phyloP scores from a whole-genome alignment of 2,329 filamentous ascomycete species.

The Alternaria burnsii region DNA sequence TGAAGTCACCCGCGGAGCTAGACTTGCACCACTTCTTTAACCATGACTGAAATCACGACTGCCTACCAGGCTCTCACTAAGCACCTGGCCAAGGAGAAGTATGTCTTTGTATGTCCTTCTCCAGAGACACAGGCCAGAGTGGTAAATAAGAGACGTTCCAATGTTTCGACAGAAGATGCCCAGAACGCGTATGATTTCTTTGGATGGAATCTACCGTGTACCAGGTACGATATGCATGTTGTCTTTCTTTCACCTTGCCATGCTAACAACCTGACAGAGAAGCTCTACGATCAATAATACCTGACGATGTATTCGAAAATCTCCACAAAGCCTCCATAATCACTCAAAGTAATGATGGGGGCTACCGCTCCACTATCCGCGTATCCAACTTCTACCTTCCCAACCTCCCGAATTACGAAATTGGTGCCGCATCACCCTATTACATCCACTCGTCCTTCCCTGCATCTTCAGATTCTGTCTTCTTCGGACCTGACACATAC shows the following conservation, averaged over 20 bases:
- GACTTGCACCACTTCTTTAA: constrained; percentile 2
- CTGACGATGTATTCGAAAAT: constrained; percentile 20
- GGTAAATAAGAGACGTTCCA: constrained; percentile 23
- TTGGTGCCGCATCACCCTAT: constrained; percentile 18
- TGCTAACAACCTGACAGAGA: constrained; percentile 15
- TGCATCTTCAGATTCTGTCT: constrained; percentile 30
- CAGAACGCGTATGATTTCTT: constrained; percentile 31
- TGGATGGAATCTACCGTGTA: constrained; percentile 33
- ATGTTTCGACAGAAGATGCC: constrained; percentile 24
- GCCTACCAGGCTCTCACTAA: constrained; percentile 23
- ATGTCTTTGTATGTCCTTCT: constrained; percentile 32
- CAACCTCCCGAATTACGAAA: background rate
- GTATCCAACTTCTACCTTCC: constrained; percentile 36
- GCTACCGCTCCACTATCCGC: constrained; percentile 29
- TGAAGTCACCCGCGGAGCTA: constrained; percentile 10
- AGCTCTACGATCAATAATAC: constrained; percentile 22
- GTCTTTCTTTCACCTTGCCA: background rate
- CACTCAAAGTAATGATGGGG: constrained; percentile 6
- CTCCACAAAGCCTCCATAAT: constrained; percentile 20
- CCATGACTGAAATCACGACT: constrained; percentile 19
- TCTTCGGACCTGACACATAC: constrained; percentile 38
- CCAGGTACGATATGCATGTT: constrained; percentile 15
- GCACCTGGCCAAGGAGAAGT: constrained; percentile 23
- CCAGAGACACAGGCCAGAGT: constrained; percentile 33
- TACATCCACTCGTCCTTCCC: constrained; percentile 37